Percentiles rank a stretch among this genome's conserved stretches.
These are phyloP conservation scores for Sanguinoderma infundibulare DNA, from an alignment of 1,284 basidiomycete genomes.

Conservation along the genomic window DNA sequence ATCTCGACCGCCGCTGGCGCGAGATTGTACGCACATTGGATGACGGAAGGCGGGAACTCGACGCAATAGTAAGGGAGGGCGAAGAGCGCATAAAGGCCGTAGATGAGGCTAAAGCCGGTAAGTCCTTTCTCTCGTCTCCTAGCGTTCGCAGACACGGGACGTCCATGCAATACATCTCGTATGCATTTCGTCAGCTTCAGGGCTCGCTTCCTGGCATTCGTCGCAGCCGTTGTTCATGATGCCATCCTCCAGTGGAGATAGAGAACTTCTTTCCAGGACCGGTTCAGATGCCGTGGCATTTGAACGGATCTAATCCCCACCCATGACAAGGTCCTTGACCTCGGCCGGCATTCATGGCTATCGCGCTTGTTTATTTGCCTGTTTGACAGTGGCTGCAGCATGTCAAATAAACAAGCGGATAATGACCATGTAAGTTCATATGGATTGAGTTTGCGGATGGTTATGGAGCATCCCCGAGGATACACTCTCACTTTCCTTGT, in stretches of 20 bases:
- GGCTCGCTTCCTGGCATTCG: background rate
- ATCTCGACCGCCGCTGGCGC: conserved; percentile 67
- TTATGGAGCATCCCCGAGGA: background rate
- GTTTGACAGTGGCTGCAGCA: background rate
- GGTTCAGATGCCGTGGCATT: background rate
- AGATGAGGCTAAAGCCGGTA: conserved; percentile 72
- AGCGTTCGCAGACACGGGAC: background rate
- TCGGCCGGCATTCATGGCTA: background rate
- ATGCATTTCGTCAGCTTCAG: background rate
- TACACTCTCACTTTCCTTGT: background rate
- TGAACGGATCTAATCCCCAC: background rate
- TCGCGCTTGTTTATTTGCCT: background rate
- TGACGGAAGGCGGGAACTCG: conserved; percentile 66
- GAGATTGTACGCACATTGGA: conserved; percentile 66
- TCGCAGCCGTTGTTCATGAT: background rate
- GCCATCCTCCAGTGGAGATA: background rate
- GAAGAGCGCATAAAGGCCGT: conserved; percentile 71
- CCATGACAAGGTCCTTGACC: background rate
- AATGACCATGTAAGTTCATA: background rate
- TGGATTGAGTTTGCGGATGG: background rate
- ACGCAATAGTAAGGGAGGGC: conserved; percentile 70
- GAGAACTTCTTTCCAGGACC: background rate
- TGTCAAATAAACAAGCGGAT: background rate
- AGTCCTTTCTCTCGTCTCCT: conserved; percentile 20
- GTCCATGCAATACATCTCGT: background rate